A percentile compares a stretch with the other conserved stretches of the same genome.
Evolutionary conservation across 805 yeast species (phyloP).

Genomic region (Cyberlindnera suaveolens): DNA sequence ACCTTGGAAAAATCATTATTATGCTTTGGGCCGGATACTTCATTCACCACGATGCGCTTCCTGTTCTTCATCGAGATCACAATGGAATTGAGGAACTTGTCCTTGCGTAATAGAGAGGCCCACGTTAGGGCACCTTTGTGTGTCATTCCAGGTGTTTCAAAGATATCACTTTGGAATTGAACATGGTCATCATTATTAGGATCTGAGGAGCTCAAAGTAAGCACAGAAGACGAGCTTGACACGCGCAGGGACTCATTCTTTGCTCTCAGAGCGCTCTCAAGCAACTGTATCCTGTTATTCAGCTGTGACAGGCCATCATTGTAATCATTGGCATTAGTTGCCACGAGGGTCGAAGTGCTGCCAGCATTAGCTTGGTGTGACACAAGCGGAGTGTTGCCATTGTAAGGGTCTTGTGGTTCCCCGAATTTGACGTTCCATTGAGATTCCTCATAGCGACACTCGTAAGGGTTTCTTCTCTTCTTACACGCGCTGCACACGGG

Average conservation of each 20-base stretch:
- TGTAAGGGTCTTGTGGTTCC: not conserved
- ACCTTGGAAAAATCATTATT: not conserved
- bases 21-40: not conserved
- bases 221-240: no score
- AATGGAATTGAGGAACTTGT: conserved; percentile 18
- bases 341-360: not conserved
- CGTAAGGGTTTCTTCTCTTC: conserved; percentile 10
- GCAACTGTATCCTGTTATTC: not conserved
- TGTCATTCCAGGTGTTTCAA: conserved; percentile 7
- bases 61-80: conserved; percentile 7
- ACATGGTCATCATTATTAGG: not conserved
- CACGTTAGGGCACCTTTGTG: conserved; percentile 21
- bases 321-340: not conserved
- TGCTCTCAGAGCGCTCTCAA: no score
- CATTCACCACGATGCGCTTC: conserved; percentile 1
- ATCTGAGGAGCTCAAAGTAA: no score
- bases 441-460: conserved; percentile 19
- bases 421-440: conserved; percentile 13
- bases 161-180: conserved; percentile 7
- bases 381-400: no score
- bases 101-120: conserved; percentile 21
- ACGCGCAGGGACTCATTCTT: no score
- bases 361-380: no score
- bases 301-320: not conserved
- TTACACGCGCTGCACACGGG: conserved; percentile 21